These are phyloP conservation scores for Lenwebbia sp. DNA, from an alignment of 345 rosid species.

Conservation along the genomic window DNA sequence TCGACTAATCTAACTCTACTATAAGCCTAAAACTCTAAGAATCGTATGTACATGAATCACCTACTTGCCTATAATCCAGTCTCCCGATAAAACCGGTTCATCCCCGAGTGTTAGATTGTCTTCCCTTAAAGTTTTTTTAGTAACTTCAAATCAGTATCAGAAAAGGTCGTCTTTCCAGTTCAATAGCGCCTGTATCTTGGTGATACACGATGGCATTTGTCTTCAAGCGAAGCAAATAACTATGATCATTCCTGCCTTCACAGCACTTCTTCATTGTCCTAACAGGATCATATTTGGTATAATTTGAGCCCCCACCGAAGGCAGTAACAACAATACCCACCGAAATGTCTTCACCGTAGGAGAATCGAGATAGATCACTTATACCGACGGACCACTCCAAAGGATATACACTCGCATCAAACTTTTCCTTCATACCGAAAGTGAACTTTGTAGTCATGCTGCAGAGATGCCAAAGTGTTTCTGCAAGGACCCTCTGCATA, in stretches of 20 bases:
- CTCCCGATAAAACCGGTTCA: background rate
- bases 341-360: background rate
- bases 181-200: background rate
- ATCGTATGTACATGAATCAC: background rate
- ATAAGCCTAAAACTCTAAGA: background rate
- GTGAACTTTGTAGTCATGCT: constrained; percentile 66
- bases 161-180: background rate
- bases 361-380: background rate
- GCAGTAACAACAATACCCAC: background rate
- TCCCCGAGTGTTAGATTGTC: background rate
- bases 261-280: background rate
- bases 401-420: constrained; percentile 9
- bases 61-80: background rate
- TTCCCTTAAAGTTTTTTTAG: background rate
- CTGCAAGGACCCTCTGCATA: constrained; percentile 93
- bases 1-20: background rate
- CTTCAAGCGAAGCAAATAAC: background rate
- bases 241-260: background rate
- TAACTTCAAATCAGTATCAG: background rate
- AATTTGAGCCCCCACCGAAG: background rate
- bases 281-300: background rate
- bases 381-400: background rate
- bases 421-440: constrained; percentile 87
- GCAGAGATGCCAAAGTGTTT: constrained; percentile 55
- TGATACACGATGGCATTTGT: background rate